These are phyloP conservation scores for Gracilariopsis chorda DNA, from an alignment of 23 red algal species.

Conservation along the genomic window DNA sequence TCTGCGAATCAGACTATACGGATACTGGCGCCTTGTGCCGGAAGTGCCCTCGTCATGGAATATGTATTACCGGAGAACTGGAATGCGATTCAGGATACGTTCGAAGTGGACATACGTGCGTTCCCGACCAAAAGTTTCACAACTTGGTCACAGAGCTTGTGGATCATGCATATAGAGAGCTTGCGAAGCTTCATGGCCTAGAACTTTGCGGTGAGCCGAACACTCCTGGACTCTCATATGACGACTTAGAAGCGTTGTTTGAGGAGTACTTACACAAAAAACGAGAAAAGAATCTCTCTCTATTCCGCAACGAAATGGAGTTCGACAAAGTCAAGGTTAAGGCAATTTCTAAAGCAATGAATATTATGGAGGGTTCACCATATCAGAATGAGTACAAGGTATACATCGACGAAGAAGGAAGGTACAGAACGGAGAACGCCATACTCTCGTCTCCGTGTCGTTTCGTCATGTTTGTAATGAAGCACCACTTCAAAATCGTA, in stretches of 20 bases:
- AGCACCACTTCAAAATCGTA: neutral
- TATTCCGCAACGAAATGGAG: neutral
- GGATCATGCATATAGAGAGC: neutral
- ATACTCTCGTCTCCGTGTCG: neutral
- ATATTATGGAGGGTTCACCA: neutral
- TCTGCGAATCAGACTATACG: neutral
- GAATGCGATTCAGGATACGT: slow-evolving; percentile 25
- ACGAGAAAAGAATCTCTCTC: neutral
- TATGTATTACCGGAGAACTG: neutral
- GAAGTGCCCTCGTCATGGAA: slow-evolving; percentile 9
- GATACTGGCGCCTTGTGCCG: neutral
- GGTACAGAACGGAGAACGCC: neutral
- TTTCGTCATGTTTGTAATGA: neutral
- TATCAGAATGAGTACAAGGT: neutral
- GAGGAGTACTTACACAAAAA: neutral
- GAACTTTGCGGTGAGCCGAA: slow-evolving; percentile 17
- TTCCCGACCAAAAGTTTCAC: slow-evolving; percentile 32
- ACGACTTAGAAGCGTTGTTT: neutral
- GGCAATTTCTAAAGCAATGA: slow-evolving; percentile 6
- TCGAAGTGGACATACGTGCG: neutral
- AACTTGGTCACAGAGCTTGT: neutral
- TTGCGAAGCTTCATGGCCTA: neutral
- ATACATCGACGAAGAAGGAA: neutral
- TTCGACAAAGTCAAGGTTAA: neutral
- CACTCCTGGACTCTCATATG: neutral